Evolutionary conservation across 78 protist species (phyloP).

Genomic region (Ministeria vibrans): DNA sequence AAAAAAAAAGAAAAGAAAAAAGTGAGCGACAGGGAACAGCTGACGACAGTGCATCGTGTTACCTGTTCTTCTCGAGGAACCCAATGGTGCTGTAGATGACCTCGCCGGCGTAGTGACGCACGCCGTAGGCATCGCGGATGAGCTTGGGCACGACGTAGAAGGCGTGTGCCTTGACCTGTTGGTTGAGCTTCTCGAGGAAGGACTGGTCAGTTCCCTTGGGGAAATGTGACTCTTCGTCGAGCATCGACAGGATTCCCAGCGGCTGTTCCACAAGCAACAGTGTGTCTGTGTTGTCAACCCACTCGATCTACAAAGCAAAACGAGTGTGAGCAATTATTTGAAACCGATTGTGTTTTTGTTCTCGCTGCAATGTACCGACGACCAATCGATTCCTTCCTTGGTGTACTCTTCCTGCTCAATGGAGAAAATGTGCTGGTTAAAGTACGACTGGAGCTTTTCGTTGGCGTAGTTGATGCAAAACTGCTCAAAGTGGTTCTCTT

Average conservation of each 20-base stretch:
- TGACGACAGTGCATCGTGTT: neutral
- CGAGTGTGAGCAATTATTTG: too few relatives aligned
- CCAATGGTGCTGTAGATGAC: constrained; percentile 50
- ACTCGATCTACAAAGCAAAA: neutral
- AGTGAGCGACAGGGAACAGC: neutral
- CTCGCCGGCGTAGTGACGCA: constrained; percentile 72
- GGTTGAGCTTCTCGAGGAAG: constrained; percentile 1
- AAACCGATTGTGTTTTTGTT: too few relatives aligned
- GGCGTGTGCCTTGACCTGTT: neutral
- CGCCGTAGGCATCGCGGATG: constrained; percentile 24
- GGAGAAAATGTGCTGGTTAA: constrained; percentile 30
- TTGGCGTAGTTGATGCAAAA: constrained; percentile 92
- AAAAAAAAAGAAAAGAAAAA: neutral
- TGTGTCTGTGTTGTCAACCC: constrained; percentile 19
- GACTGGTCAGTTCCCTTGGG: constrained; percentile 30
- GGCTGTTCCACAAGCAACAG: constrained; percentile 9
- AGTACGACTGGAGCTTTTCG: constrained; percentile 66
- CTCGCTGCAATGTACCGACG: constrained; percentile 21
- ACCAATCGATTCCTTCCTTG: constrained; percentile 35
- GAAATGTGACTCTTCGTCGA: constrained; percentile 16
- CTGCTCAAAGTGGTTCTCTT: constrained; percentile 88
- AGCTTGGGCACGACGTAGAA: constrained; percentile 16
- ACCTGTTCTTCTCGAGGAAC: constrained; percentile 46
- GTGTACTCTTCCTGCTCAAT: constrained; percentile 23
- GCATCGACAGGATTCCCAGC: constrained; percentile 11